Evolutionary conservation across 1,139 yeast species (phyloP), one percentile per base, ranked within the genome.

Genomic region (Taphrina betulina): DNA sequence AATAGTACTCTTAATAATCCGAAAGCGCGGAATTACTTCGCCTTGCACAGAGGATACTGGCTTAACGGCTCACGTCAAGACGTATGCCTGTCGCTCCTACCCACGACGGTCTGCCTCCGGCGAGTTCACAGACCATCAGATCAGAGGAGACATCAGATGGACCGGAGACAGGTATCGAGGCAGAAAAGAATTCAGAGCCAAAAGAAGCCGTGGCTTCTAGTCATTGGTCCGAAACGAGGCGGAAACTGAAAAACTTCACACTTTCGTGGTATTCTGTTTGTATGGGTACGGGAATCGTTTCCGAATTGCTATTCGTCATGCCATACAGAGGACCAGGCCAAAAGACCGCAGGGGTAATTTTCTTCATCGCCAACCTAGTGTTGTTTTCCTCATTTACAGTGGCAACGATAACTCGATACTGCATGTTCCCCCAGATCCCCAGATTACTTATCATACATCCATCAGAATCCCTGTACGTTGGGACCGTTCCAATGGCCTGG

Each of bases 271-370:
- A 34, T 40, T 40, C 53, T 14, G 41, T 40, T 1, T 51, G 53
- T 10, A 57, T 57, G 59, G 57, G 54, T 5, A 53, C 57, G 3
- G 59, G 59, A 16, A 52, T 45, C 22, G 53, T 57, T n/a, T 46
- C 57, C 7, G 31, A 51, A 14, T 22, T 57, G 16, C 42, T 57
- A 8, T 43, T 40, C 16, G 23, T 41, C 35, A 40, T 57, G 41
- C 59, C 59, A 19, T 57, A 44, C 26, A 54, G 57, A 10, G 54
- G 54, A 5, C 43, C 46, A 4, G 59, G 59, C 2, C 53, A 51
- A 26, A 33, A 53, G 7, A 40, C 53, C 1, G 54, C 50, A 8
- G 57, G 57, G 3, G 42, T 43, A 10, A 53, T 57, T 17, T 46
- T 57, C 20, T 57, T 44, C 38, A 17, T 57, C 26, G 29, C 36